These are phyloP conservation scores for Juglanconis oblonga DNA, from an alignment of 2,329 filamentous ascomycete genomes.

Conservation along the genomic window DNA sequence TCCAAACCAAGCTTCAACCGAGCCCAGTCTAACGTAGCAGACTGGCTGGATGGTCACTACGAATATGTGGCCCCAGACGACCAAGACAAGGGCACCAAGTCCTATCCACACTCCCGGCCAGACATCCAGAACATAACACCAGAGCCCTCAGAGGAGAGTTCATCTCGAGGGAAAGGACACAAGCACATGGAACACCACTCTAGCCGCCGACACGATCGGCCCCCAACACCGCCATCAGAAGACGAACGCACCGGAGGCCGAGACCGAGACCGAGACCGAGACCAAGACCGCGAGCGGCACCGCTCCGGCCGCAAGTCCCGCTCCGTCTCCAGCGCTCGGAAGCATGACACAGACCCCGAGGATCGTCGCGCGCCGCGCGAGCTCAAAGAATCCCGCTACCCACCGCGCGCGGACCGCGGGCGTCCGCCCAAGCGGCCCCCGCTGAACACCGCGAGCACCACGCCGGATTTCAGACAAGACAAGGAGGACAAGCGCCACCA, in stretches of 20 bases:
- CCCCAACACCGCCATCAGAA: constrained; percentile 12
- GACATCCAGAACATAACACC: background rate
- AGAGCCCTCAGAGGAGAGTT: background rate
- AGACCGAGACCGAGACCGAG: background rate
- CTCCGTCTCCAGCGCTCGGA: background rate
- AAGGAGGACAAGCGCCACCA: constrained; percentile 1
- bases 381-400: constrained; percentile 12
- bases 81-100: background rate
- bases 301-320: background rate
- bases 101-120: constrained; percentile 9
- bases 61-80: constrained; percentile 16
- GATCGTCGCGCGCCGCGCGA: constrained; percentile 1
- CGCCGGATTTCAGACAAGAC: constrained; percentile 10
- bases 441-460: constrained; percentile 5
- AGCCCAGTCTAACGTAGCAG: constrained; percentile 9
- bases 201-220: background rate
- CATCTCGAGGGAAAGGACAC: background rate
- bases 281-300: constrained; percentile 2
- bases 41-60: constrained; percentile 17
- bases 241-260: background rate
- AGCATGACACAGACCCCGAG: background rate
- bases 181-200: background rate
- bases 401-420: constrained; percentile 12
- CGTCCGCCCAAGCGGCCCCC: constrained; percentile 10
- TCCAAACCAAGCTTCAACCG: constrained; percentile 1